Conservation (phyloP, 345 rosid genomes). For the Xanthoceras sorbifolium region DNA sequence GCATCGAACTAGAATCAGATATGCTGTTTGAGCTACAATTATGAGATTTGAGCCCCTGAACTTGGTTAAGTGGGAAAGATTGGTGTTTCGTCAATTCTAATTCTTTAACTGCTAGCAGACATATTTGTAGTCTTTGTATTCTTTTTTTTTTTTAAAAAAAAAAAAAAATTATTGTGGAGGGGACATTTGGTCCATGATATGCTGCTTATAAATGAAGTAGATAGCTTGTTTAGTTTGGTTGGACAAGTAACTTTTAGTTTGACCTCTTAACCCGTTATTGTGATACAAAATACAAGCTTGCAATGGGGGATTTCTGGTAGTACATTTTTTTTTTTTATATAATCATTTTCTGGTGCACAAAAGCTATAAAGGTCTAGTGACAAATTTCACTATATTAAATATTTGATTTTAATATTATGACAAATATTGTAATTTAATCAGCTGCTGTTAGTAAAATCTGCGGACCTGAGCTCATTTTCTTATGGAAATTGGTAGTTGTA, state of each 20-base stretch:
- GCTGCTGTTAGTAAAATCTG: neutral
- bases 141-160: neutral
- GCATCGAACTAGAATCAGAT: neutral
- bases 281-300: neutral
- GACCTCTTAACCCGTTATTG: neutral
- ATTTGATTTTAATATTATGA: neutral
- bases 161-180: neutral
- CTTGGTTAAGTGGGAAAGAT: neutral
- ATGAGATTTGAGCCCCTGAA: neutral
- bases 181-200: neutral
- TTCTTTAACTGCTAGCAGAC: neutral
- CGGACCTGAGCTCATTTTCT: neutral
- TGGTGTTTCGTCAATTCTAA: neutral
- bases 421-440: neutral
- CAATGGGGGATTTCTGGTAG: neutral
- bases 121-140: neutral
- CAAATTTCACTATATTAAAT: neutral
- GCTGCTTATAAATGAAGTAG: neutral
- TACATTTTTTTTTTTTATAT: neutral
- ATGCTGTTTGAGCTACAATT: neutral
- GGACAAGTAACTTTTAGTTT: neutral
- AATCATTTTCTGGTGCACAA: neutral
- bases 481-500: neutral
- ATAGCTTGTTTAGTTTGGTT: neutral
- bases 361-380: neutral